phyloP scores from a whole-genome alignment of 2,329 filamentous ascomycete genomes.

The Neocatenulostroma microsporum region DNA sequence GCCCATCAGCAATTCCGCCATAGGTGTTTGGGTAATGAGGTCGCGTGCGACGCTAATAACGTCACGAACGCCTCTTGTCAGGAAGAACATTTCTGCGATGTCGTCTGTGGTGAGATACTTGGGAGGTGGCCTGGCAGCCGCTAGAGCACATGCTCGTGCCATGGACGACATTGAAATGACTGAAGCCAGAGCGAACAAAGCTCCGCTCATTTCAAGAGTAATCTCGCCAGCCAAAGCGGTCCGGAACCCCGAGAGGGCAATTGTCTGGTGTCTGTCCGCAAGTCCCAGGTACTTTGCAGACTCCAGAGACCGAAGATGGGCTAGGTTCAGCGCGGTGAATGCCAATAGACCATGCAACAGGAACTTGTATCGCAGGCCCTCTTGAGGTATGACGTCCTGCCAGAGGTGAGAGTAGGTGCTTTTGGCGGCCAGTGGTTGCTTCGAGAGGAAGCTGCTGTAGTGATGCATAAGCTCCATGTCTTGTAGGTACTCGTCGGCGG shows the following conservation, averaged over 20 bases:
- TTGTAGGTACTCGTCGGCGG: conserved; percentile 19
- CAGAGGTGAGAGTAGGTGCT: conserved; percentile 11
- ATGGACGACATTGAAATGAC: conserved; percentile 9
- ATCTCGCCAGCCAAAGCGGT: conserved; percentile 14
- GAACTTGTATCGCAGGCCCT: conserved; percentile 17
- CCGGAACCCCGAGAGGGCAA: conserved; percentile 17
- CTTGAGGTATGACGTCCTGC: conserved; percentile 15
- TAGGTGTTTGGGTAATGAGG: conserved; percentile 10
- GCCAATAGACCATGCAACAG: conserved; percentile 23
- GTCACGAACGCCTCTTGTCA: conserved; percentile 17
- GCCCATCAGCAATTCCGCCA: conserved; percentile 9
- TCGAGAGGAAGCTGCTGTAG: conserved; percentile 8
- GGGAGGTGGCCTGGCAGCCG: conserved; percentile 10
- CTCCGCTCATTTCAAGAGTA: conserved; percentile 13
- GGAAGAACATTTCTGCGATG: conserved; percentile 16
- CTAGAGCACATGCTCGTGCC: conserved; percentile 13
- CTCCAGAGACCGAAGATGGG: conserved; percentile 10
- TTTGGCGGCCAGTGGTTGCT: conserved; percentile 7
- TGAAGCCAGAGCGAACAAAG: conserved; percentile 17
- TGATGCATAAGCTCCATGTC: conserved; percentile 25
- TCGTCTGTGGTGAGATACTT: conserved; percentile 15
- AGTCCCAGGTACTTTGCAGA: conserved; percentile 13
- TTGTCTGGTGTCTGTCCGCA: conserved; percentile 20
- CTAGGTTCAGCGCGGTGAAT: conserved; percentile 19
- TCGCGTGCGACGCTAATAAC: conserved; percentile 12